A percentile compares a stretch with the other conserved stretches of the same genome.
phyloP scores from a whole-genome alignment of 305 asterid species.

The Fraxinus nigra region DNA sequence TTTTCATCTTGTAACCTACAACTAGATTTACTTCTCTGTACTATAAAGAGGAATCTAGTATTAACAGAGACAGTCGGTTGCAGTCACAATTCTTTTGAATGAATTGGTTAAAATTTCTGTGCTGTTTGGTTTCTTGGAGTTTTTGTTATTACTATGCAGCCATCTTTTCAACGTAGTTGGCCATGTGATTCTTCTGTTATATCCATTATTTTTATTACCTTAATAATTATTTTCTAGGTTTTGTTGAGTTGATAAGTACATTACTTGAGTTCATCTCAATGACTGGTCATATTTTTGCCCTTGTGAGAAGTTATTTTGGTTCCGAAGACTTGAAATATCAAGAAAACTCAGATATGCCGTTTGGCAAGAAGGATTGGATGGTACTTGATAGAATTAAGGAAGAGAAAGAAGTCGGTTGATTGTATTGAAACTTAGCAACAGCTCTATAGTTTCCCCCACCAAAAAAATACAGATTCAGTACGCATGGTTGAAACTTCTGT shows the following conservation, averaged over 20 bases:
- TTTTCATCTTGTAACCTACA: not conserved
- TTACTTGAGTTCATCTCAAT: not conserved
- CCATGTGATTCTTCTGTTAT: not conserved
- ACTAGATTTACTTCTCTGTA: not conserved
- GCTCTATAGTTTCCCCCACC: not conserved
- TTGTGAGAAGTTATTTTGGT: not conserved
- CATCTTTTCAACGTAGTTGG: not conserved
- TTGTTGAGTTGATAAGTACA: not conserved
- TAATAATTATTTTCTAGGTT: not conserved
- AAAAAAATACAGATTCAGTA: not conserved
- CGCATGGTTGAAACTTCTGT: not conserved
- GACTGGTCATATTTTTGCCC: not conserved
- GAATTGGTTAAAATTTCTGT: not conserved
- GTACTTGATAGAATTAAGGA: not conserved
- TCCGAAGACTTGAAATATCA: not conserved
- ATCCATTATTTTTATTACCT: not conserved
- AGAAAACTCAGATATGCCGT: not conserved
- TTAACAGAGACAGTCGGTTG: not conserved
- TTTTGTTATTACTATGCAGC: not conserved
- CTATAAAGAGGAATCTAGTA: not conserved
- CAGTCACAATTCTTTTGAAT: not conserved
- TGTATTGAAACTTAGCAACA: not conserved
- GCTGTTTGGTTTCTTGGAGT: not conserved
- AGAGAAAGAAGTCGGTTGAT: not conserved
- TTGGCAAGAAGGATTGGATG: not conserved